Evolutionary conservation across 495 filamentous ascomycete species (phyloP).

Genomic region (Filosporella fistucella): DNA sequence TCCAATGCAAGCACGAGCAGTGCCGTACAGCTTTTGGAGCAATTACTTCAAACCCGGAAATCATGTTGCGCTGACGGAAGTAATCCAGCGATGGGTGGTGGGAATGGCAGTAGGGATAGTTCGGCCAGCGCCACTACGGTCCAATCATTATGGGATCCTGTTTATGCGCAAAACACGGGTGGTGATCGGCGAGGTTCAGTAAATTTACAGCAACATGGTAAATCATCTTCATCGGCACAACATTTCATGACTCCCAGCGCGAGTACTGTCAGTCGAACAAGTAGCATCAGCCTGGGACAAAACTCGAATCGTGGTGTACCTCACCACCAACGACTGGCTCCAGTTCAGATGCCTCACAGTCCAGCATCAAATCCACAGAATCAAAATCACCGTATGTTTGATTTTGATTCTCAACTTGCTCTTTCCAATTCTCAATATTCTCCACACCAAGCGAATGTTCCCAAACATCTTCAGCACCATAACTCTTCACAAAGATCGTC

Average conservation of each 20-base stretch:
- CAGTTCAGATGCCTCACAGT: constrained; percentile 14
- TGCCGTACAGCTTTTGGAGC: constrained; percentile 16
- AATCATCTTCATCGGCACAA: constrained; percentile 9
- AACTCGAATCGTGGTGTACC: background rate
- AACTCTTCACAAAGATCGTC: constrained; percentile 6
- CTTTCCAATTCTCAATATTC: constrained; percentile 7
- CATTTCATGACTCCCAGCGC: constrained; percentile 21
- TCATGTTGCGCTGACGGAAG: constrained; percentile 12
- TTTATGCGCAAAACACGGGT: constrained; percentile 9
- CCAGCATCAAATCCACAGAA: constrained; percentile 2
- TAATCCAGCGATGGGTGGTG: background rate
- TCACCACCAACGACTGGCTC: constrained; percentile 7
- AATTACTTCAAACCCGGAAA: constrained; percentile 19
- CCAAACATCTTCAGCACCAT: constrained; percentile 14
- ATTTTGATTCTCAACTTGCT: constrained; percentile 13
- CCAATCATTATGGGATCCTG: constrained; percentile 19
- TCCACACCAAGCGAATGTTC: constrained; percentile 1
- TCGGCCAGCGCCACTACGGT: constrained; percentile 15
- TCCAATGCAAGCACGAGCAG: constrained; percentile 4
- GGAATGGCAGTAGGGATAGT: constrained; percentile 15
- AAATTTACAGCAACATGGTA: constrained; percentile 4
- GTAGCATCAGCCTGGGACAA: constrained; percentile 11
- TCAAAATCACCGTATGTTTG: constrained; percentile 9
- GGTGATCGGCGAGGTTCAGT: background rate
- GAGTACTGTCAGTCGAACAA: constrained; percentile 13